Conservation (phyloP, 169 alveolate species). For the Amoebophrya sp. region DNA sequence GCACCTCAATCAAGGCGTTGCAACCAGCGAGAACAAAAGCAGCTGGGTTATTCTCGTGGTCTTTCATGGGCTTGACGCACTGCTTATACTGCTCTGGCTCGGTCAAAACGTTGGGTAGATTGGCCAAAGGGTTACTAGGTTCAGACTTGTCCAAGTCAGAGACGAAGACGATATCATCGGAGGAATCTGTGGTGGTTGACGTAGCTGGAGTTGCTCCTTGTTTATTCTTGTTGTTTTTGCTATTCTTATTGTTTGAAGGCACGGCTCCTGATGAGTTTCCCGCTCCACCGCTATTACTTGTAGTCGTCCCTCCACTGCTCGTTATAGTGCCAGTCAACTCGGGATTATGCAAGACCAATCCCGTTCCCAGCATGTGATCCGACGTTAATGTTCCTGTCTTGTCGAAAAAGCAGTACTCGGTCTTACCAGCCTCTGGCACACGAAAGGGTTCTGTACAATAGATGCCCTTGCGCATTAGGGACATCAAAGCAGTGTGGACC, state of each 20-base stretch:
- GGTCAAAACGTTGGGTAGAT: background rate
- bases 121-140: too few species aligned
- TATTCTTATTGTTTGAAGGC: background rate
- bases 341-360: conserved; percentile 49
- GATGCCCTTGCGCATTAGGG: conserved; percentile 78
- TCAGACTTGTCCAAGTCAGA: background rate
- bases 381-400: conserved; percentile 95
- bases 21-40: conserved; percentile 1
- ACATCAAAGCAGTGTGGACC: conserved; percentile 84
- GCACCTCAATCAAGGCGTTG: conserved; percentile 43
- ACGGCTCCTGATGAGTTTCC: too few species aligned
- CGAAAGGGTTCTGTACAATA: conserved; percentile 97
- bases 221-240: too few species aligned
- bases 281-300: too few species aligned
- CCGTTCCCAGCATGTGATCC: conserved; percentile 48
- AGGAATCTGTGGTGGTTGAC: too few species aligned
- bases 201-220: too few species aligned
- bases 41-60: background rate
- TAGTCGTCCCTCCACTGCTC: too few species aligned
- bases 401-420: conserved; percentile 86
- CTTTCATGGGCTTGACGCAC: background rate
- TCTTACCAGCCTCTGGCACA: conserved; percentile 82
- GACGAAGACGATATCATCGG: too few species aligned
- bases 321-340: too few species aligned
- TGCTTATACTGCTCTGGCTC: background rate